Evolutionary conservation across 495 filamentous ascomycete genomes (phyloP).

Genomic region (Neurospora sp.): DNA sequence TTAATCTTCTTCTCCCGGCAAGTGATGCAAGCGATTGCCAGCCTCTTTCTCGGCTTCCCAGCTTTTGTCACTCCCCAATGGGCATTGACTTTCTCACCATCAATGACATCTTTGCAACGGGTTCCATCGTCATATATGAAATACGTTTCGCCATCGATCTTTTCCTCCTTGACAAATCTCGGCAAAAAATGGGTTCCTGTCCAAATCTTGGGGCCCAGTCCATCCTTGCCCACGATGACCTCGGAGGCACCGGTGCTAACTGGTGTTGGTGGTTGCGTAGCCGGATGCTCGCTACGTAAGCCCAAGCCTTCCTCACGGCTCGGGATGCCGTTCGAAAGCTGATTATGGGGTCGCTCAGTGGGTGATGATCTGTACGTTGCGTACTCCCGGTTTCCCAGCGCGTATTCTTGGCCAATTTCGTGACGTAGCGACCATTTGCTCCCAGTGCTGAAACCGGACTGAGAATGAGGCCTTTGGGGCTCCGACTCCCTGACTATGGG

Average conservation of each 20-base stretch:
- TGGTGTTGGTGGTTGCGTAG: slow-evolving; percentile 24
- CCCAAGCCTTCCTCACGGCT: slow-evolving; percentile 11
- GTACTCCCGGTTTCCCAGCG: slow-evolving; percentile 18
- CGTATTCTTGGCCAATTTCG: slow-evolving; percentile 25
- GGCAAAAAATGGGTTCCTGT: slow-evolving; percentile 50
- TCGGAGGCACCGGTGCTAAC: slow-evolving; percentile 31
- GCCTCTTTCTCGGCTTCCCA: slow-evolving; percentile 78
- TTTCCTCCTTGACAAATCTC: slow-evolving; percentile 45
- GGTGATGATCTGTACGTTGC: slow-evolving; percentile 11
- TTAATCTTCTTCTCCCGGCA: slow-evolving; percentile 97
- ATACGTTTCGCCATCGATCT: slow-evolving; percentile 67
- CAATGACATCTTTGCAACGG: slow-evolving; percentile 72
- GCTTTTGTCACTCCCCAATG: slow-evolving; percentile 92
- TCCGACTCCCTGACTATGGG: slow-evolving; percentile 28
- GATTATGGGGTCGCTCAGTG: slow-evolving; percentile 12
- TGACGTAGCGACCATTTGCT: slow-evolving; percentile 21
- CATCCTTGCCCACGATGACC: slow-evolving; percentile 38
- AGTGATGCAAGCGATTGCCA: slow-evolving; percentile 81
- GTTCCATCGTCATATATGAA: slow-evolving; percentile 84
- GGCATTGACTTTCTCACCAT: slow-evolving; percentile 78
- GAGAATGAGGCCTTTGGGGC: slow-evolving; percentile 13
- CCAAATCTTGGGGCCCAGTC: slow-evolving; percentile 51
- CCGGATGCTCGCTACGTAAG: slow-evolving; percentile 17
- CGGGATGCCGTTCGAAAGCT: slow-evolving; percentile 5
- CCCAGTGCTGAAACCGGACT: slow-evolving; percentile 14